Base-by-base conservation (phyloP, 495 filamentous ascomycete species). In the Podospora appendiculata region DNA sequence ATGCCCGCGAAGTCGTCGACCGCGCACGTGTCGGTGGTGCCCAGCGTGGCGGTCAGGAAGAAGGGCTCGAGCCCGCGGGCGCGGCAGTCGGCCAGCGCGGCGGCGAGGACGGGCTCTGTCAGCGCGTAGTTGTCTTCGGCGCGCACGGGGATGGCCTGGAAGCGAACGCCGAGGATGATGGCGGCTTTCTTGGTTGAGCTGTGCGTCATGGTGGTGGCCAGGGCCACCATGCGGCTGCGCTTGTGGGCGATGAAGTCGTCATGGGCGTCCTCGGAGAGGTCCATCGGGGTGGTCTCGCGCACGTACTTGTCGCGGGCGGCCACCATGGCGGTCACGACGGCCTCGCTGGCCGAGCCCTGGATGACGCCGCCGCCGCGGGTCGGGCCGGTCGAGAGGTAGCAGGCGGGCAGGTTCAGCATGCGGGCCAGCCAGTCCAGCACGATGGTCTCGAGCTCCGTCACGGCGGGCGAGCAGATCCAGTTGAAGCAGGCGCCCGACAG, bases 401-500 rank as follows among this genome's bases (percentile, higher is more conserved):
- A 87, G 9, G 75, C 66, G 0, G 92, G 90, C 12, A 97, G 74
- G 12, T 67, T 79, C 36, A 96, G 67, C 11, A 88, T 71, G 56
- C 85, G 79, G 18, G 85, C 88, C 14, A 97, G 69, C 92, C 92
- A 97, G 69, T 96, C 93, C 55, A 97, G 78, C 34, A 95, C 86
- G 45, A 65, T 49, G 64, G 93, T 96, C 72, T 98, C 93, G 42
- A 98, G 77, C 64, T 98, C 93, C 5, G 93, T 98, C n/a, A 93
- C 84, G 16, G 87, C 93, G 1, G 93, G 93, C 3, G 85, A 90
- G 67, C 92, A 96, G 45, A 96, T 80, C 93, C 93, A 98, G 69
- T 96, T 96, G 77, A 98, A 98, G 8, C 88, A 88, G 10, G 93
- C 89, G 3, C 87, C 88, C 8, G 82, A 91, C 64, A 97, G 90